Percentiles rank a stretch among this genome's conserved stretches.
phyloP scores from a whole-genome alignment of 164 flowering plant genomes.

The Warburgia ugandensis region DNA sequence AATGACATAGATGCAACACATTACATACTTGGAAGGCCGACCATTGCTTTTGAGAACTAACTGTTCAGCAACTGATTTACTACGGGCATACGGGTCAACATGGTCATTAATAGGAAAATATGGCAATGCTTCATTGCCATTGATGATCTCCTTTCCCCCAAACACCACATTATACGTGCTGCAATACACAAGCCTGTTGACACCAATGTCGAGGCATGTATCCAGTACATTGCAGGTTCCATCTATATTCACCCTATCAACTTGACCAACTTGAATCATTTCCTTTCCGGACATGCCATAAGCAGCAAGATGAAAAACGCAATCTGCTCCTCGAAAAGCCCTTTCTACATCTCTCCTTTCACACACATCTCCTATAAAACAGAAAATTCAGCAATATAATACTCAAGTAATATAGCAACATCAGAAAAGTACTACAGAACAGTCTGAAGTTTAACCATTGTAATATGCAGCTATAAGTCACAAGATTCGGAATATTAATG shows the following conservation, averaged over 20 bases:
- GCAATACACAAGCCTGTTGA: constrained; percentile 72
- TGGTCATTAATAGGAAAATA: constrained; percentile 75
- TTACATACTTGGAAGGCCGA: constrained; percentile 69
- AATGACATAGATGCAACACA: neutral
- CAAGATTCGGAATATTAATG: too few species aligned
- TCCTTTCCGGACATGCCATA: constrained; percentile 98
- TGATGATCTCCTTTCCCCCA: constrained; percentile 75
- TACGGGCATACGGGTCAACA: constrained; percentile 73
- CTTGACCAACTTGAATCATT: constrained; percentile 79
- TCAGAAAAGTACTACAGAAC: too few species aligned
- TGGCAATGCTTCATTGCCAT: constrained; percentile 72
- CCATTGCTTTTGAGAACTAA: constrained; percentile 79
- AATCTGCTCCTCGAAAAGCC: constrained; percentile 64
- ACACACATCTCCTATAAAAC: constrained; percentile 54
- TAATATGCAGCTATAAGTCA: too few species aligned
- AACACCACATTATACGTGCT: constrained; percentile 92
- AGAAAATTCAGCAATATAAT: too few species aligned
- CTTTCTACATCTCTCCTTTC: constrained; percentile 60
- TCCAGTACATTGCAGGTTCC: constrained; percentile 81
- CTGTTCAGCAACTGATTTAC: constrained; percentile 88
- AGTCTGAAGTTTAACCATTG: too few species aligned
- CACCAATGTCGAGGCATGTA: constrained; percentile 57
- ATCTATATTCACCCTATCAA: constrained; percentile 70
- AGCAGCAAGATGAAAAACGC: constrained; percentile 97
- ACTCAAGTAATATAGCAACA: too few species aligned